Evolutionary conservation across 345 rosid species (phyloP).

Genomic region (Trapa bicornis): DNA sequence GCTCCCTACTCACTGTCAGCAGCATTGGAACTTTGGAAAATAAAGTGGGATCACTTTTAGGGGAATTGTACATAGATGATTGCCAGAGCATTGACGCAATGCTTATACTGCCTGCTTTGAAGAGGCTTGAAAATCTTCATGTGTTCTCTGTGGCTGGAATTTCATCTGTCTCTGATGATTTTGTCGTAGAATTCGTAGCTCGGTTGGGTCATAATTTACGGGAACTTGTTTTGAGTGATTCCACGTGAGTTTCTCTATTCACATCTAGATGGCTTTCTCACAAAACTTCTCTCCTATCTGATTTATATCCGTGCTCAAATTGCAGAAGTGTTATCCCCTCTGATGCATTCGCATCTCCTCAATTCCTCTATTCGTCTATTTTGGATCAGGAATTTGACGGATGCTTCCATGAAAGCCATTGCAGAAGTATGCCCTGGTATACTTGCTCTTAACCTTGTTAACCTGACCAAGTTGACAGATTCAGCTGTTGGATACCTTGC

Average conservation of each 20-base stretch:
- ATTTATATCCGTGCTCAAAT: neutral
- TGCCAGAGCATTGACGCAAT: slow-evolving; percentile 56
- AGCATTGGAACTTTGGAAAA: slow-evolving; percentile 45
- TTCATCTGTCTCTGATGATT: slow-evolving; percentile 47
- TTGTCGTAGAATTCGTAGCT: slow-evolving; percentile 29
- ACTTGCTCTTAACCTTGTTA: slow-evolving; percentile 46
- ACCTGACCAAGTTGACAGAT: slow-evolving; percentile 66
- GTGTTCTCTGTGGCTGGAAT: slow-evolving; percentile 60
- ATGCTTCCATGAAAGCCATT: slow-evolving; percentile 55
- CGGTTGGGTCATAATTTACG: slow-evolving; percentile 46
- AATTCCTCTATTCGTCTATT: slow-evolving; percentile 5
- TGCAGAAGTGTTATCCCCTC: neutral
- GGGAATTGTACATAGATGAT: slow-evolving; percentile 65
- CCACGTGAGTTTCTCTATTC: slow-evolving; percentile 38
- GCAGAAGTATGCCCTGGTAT: slow-evolving; percentile 55
- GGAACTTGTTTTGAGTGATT: slow-evolving; percentile 55
- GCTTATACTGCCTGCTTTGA: slow-evolving; percentile 49
- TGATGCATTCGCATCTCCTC: slow-evolving; percentile 4
- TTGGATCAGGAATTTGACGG: slow-evolving; percentile 66
- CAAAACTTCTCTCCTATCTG: neutral
- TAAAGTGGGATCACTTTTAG: slow-evolving; percentile 45
- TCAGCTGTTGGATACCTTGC: slow-evolving; percentile 65
- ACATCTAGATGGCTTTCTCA: neutral
- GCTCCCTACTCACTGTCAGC: slow-evolving; percentile 59
- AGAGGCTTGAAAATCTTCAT: slow-evolving; percentile 51